phyloP scores from a whole-genome alignment of 352 stramenopile genomes.

The Phytophthora rubi region DNA sequence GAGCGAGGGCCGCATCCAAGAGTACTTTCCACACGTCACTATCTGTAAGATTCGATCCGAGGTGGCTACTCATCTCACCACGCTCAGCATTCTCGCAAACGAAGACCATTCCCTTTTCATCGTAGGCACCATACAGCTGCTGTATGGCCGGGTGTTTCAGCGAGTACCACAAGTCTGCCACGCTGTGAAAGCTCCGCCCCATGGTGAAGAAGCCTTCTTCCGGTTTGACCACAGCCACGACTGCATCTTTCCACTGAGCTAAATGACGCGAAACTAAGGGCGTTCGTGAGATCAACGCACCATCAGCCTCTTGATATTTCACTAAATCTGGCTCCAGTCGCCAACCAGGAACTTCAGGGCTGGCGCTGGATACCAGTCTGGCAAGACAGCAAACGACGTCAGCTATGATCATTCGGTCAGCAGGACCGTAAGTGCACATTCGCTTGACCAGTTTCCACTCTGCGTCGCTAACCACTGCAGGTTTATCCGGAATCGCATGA shows the following conservation, averaged over 20 bases:
- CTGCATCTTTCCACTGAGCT: conserved; percentile 5
- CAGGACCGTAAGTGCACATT: conserved; percentile 8
- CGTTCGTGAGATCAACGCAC: neutral
- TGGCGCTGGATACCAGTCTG: neutral
- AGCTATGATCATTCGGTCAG: neutral
- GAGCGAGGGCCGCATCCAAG: conserved; percentile 1
- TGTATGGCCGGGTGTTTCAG: conserved; percentile 11
- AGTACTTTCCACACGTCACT: neutral
- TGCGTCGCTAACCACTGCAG: neutral
- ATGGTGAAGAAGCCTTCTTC: neutral
- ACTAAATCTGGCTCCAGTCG: neutral
- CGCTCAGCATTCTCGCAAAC: conserved; percentile 7
- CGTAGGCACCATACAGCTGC: conserved; percentile 5
- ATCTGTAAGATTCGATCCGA: neutral
- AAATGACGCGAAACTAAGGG: neutral
- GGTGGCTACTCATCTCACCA: neutral
- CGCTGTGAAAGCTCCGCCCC: neutral
- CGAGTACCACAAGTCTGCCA: conserved; percentile 10
- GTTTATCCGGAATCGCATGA: neutral
- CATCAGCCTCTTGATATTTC: neutral
- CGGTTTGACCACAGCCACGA: too few relatives aligned
- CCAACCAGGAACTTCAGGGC: neutral
- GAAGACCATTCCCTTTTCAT: conserved; percentile 1
- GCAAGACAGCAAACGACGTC: neutral
- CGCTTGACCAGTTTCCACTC: conserved; percentile 2